Evolutionary conservation across 2,329 filamentous ascomycete genomes (phyloP).

Genomic region (Xylariaceae sp.): DNA sequence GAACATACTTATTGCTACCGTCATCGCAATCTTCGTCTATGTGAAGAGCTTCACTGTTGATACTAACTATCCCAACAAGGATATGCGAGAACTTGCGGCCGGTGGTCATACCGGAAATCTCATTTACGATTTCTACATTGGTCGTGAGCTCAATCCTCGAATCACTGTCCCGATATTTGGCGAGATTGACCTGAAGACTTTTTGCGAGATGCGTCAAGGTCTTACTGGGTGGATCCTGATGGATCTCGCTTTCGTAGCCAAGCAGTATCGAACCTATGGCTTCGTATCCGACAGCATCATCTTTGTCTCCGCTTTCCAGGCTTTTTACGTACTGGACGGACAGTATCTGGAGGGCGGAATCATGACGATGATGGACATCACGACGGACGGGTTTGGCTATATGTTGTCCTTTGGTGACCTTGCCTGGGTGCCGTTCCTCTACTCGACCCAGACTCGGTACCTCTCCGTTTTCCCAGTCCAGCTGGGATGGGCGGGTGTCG

Average conservation of each 20-base stretch:
- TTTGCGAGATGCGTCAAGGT: constrained; percentile 83
- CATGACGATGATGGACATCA: constrained; percentile 91
- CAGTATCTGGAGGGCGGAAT: constrained; percentile 85
- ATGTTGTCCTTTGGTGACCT: constrained; percentile 94
- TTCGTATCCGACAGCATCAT: constrained; percentile 83
- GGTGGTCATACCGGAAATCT: constrained; percentile 81
- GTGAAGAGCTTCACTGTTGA: constrained; percentile 76
- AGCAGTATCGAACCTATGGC: constrained; percentile 83
- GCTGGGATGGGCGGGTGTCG: constrained; percentile 65
- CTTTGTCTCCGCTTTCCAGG: constrained; percentile 73
- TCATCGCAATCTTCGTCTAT: constrained; percentile 75
- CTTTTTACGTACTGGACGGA: constrained; percentile 78
- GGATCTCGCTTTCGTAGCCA: constrained; percentile 78
- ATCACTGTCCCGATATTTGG: constrained; percentile 74
- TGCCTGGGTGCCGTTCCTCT: constrained; percentile 88
- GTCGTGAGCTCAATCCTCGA: constrained; percentile 89
- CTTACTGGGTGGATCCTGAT: constrained; percentile 86
- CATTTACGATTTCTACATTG: constrained; percentile 95
- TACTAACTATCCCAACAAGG: constrained; percentile 57
- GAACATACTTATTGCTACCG: constrained; percentile 73
- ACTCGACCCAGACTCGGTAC: constrained; percentile 80
- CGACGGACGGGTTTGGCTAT: constrained; percentile 87
- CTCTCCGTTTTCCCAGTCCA: constrained; percentile 75
- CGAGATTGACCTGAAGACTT: constrained; percentile 85
- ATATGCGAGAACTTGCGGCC: constrained; percentile 73